Percentiles rank a stretch among this genome's conserved stretches.
Conservation (phyloP, 2,329 filamentous ascomycete genomes). For the Fusarium brevicatenulatum region DNA sequence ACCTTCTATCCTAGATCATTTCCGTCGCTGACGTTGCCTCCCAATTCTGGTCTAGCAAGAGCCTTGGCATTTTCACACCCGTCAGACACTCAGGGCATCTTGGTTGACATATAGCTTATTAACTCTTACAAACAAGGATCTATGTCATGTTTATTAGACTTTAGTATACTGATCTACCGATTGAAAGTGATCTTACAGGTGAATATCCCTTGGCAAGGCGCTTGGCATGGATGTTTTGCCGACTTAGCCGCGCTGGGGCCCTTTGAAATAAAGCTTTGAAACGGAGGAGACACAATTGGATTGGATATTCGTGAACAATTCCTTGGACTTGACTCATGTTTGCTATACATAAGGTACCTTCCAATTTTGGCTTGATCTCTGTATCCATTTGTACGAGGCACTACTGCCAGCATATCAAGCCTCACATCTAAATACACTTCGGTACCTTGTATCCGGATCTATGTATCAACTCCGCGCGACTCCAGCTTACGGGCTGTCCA, state of each 20-base stretch:
- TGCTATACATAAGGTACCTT: neutral
- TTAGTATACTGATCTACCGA: accelerated
- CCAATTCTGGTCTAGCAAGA: neutral
- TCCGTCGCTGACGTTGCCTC: neutral
- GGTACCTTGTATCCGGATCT: accelerated
- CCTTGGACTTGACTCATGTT: accelerated
- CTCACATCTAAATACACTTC: neutral
- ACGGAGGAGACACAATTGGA: no score
- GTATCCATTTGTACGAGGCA: accelerated
- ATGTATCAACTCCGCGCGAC: accelerated
- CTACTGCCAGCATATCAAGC: neutral
- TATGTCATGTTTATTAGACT: neutral
- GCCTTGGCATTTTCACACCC: neutral
- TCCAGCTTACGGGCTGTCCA: accelerated
- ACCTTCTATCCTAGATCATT: accelerated
- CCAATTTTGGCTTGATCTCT: accelerated
- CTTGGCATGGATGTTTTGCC: neutral
- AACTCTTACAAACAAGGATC: accelerated
- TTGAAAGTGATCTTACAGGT: neutral
- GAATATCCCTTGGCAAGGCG: accelerated
- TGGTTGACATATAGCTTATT: neutral
- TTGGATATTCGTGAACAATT: neutral
- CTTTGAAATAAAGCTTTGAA: no score
- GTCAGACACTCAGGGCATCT: neutral
- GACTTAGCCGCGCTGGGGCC: neutral